These are phyloP conservation scores for Gleditsia sinensis DNA, from an alignment of 306 rosid genomes.

Conservation along the genomic window DNA sequence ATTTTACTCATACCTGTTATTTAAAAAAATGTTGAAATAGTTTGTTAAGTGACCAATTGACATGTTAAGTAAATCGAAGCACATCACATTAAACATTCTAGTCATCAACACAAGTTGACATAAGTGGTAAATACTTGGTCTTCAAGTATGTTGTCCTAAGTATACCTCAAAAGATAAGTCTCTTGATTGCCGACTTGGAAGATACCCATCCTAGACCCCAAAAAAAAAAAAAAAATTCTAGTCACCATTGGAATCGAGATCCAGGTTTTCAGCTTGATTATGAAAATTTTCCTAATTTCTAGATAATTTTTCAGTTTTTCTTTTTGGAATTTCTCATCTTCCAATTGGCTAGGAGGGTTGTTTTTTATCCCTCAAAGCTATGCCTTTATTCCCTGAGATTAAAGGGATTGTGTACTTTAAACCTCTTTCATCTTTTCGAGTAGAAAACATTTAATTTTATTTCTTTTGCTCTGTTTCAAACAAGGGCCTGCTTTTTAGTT, in stretches of 20 bases:
- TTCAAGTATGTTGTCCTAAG: too few species aligned
- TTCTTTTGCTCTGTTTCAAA: neutral
- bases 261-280: slow-evolving; percentile 47
- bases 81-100: too few species aligned
- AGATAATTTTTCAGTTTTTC: neutral
- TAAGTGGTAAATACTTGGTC: too few species aligned
- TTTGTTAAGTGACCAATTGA: too few species aligned
- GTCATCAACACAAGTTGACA: too few species aligned
- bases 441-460: neutral
- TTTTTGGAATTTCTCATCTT: slow-evolving; percentile 2
- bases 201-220: too few species aligned
- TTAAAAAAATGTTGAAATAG: too few species aligned
- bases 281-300: neutral
- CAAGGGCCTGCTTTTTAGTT: slow-evolving; percentile 42
- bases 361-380: slow-evolving; percentile 71
- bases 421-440: slow-evolving; percentile 54
- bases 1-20: too few species aligned
- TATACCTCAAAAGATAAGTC: too few species aligned
- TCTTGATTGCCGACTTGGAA: too few species aligned
- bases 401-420: slow-evolving; percentile 81
- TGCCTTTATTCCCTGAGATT: slow-evolving; percentile 11
- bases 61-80: too few species aligned
- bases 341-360: slow-evolving; percentile 63
- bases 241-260: slow-evolving; percentile 99
- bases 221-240: too few species aligned